Conservation (phyloP, 352 stramenopile species). For the Pythium monospermum region DNA sequence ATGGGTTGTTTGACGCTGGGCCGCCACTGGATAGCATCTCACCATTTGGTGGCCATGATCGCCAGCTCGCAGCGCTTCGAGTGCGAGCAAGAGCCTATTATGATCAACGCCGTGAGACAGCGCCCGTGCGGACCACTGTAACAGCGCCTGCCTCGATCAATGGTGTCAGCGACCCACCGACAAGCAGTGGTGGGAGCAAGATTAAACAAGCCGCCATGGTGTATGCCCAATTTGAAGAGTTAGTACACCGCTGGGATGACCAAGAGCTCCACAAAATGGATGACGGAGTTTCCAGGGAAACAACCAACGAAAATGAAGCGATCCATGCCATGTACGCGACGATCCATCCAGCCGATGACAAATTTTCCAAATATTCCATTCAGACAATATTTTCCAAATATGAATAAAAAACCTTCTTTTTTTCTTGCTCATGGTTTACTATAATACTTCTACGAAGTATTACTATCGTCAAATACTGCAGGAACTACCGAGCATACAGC, state of each 20-base stretch:
- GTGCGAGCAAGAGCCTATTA: background rate
- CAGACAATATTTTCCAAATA: no score
- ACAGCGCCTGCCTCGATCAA: background rate
- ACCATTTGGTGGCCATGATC: no score
- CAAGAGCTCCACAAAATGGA: constrained; percentile 3
- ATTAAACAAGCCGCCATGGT: no score
- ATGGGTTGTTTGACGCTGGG: constrained; percentile 5
- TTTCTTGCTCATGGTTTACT: no score
- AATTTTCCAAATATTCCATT: constrained; percentile 24
- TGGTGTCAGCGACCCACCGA: background rate
- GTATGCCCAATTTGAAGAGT: constrained; percentile 4
- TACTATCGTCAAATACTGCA: no score
- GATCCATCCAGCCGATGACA: constrained; percentile 22
- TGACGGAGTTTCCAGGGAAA: background rate
- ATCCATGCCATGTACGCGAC: constrained; percentile 21
- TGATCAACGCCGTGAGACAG: background rate
- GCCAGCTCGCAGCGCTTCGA: background rate
- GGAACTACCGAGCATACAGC: no score
- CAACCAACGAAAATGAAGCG: constrained; percentile 18
- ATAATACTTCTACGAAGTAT: no score
- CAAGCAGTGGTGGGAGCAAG: background rate
- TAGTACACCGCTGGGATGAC: constrained; percentile 16
- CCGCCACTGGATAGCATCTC: background rate
- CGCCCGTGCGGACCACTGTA: no score
- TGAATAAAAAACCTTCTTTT: no score